Evolutionary conservation across 2,329 filamentous ascomycete species (phyloP).

Genomic region (Pseudogymnoascus sp.): DNA sequence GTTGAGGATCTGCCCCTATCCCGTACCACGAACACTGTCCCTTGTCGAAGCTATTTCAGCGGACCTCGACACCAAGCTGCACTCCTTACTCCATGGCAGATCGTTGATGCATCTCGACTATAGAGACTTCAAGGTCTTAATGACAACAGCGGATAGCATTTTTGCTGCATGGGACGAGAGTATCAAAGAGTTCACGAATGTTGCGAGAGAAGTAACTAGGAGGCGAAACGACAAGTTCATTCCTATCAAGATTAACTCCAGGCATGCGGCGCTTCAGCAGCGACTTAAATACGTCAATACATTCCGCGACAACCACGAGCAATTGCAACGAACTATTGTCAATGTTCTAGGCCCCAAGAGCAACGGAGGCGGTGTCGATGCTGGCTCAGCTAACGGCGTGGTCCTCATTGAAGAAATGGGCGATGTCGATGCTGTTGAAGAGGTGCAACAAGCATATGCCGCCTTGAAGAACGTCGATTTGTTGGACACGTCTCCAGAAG

Average conservation of each 20-base stretch:
- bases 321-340: slow-evolving; percentile 90
- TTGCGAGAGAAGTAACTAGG: slow-evolving; percentile 89
- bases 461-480: slow-evolving; percentile 92
- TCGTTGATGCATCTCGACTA: slow-evolving; percentile 90
- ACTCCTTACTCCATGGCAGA: slow-evolving; percentile 76
- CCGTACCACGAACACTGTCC: slow-evolving; percentile 80
- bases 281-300: slow-evolving; percentile 88
- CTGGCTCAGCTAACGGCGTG: slow-evolving; percentile 49
- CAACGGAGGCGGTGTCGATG: slow-evolving; percentile 49
- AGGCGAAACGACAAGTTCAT: slow-evolving; percentile 97
- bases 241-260: slow-evolving; percentile 88
- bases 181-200: slow-evolving; percentile 95
- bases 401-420: slow-evolving; percentile 89
- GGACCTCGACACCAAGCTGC: slow-evolving; percentile 81
- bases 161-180: slow-evolving; percentile 94
- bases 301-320: slow-evolving; percentile 95
- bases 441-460: slow-evolving; percentile 91
- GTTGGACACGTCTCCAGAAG: slow-evolving; percentile 82
- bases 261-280: slow-evolving; percentile 83
- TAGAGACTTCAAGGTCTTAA: slow-evolving; percentile 78
- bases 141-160: slow-evolving; percentile 76
- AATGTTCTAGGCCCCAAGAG: slow-evolving; percentile 84
- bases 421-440: slow-evolving; percentile 93
- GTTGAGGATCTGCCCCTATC: slow-evolving; percentile 91
- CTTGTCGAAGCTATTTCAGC: slow-evolving; percentile 96